These are phyloP conservation scores for Xerocomellus amylosporus DNA, from an alignment of 768 basidiomycete genomes.

Conservation along the genomic window DNA sequence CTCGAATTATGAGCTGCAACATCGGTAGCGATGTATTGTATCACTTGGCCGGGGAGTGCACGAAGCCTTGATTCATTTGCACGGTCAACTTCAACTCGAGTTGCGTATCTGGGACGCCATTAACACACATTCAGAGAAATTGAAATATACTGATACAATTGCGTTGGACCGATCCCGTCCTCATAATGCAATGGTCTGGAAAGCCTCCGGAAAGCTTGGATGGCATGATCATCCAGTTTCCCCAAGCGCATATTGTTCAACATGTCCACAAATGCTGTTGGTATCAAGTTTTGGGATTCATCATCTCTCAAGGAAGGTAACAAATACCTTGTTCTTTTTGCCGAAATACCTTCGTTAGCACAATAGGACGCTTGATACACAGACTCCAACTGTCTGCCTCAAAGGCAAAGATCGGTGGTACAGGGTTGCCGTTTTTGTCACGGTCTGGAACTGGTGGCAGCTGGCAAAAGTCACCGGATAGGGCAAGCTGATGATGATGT, in stretches of 20 bases:
- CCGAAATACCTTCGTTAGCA: slow-evolving; percentile 75
- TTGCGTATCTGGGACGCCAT: slow-evolving; percentile 54
- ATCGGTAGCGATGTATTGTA: slow-evolving; percentile 46
- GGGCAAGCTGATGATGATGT: slow-evolving; percentile 52
- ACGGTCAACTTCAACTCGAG: slow-evolving; percentile 64
- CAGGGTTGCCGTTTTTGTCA: slow-evolving; percentile 45
- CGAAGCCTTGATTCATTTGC: slow-evolving; percentile 57
- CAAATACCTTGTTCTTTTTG: slow-evolving; percentile 74
- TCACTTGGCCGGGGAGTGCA: slow-evolving; percentile 38
- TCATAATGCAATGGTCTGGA: slow-evolving; percentile 56
- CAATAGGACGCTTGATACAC: slow-evolving; percentile 56
- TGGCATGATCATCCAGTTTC: slow-evolving; percentile 41
- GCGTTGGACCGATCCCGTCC: slow-evolving; percentile 79
- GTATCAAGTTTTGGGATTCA: not conserved
- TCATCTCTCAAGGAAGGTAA: not conserved
- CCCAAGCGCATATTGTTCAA: slow-evolving; percentile 88
- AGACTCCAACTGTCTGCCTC: slow-evolving; percentile 71
- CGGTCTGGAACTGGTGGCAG: slow-evolving; percentile 73
- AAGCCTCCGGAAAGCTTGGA: slow-evolving; percentile 51
- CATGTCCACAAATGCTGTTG: slow-evolving; percentile 72
- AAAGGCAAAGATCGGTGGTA: slow-evolving; percentile 67
- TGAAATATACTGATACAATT: slow-evolving; percentile 49
- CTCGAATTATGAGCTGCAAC: slow-evolving; percentile 44
- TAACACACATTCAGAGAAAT: not conserved
- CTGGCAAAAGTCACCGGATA: slow-evolving; percentile 91